Base-by-base conservation (phyloP, 1,139 yeast genomes). In the Pichia sp. region DNA sequence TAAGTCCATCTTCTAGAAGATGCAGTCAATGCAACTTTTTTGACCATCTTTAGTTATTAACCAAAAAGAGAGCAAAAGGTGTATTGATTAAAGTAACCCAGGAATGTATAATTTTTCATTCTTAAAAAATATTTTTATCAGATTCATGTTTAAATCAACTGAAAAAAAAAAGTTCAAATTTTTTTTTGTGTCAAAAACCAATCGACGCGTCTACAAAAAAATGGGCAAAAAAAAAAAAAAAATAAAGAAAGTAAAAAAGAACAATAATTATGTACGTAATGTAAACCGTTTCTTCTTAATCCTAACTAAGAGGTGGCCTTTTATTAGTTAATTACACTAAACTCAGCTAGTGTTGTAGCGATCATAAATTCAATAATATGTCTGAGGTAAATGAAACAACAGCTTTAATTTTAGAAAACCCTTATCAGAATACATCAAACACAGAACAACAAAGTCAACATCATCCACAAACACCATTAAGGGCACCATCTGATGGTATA, bases 1-100 rank as follows among this genome's bases (percentile, higher is more conserved):
- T 77, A 88, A 11, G 82, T 78, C 64, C 74, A 84, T 57, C 81
- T 73, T 59, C 82, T 78, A 5, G 85, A 73, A 59, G 76, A 72
- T 0, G 85, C 76, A 11, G 82, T 69, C 54, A 72, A 75, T 41
- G 62, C 65, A 43, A 55, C 57, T 59, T 68, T 73, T 43, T 50
- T 53, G 39, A 59, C 65, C 67, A 63, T 63, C 12, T 13, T 35
- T 7, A 3, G 11, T 16, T 9, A 18, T 13, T 18, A 16, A 4
- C 8, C 36, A 18, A 32, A 18, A 32, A 11, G 36, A 8, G 16
- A 32, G 4, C 6, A 18, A 16, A 18, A 15, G 9, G 2, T 6
- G 18, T 8, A 18, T 9, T 13, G 11, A 6, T 4, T 27, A 7
- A 2, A 27, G 13, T 27, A n/a, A n/a, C n/a, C n/a, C 3, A 7